These are phyloP conservation scores for Volvox carteri DNA, from an alignment of 163 green algal genomes.

Conservation along the genomic window DNA sequence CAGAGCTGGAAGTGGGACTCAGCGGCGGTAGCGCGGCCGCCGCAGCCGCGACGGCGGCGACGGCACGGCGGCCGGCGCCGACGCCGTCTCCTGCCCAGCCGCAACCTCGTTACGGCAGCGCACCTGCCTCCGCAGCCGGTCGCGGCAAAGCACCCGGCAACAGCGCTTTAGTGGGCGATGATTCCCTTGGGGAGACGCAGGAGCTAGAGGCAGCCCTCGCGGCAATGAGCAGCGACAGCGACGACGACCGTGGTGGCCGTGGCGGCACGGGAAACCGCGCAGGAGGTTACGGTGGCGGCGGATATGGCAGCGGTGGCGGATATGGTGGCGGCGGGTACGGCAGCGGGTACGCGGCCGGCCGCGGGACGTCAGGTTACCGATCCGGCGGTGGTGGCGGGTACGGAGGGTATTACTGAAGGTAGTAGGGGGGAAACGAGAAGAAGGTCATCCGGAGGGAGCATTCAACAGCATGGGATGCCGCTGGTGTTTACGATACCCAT, in stretches of 20 bases:
- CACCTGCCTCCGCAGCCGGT: background rate
- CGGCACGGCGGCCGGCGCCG: background rate
- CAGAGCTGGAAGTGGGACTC: constrained; percentile 16
- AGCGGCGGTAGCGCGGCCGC: background rate
- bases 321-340: constrained; percentile 33
- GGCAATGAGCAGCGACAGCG: constrained; percentile 3
- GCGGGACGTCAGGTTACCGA: background rate
- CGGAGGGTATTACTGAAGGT: constrained; percentile 33
- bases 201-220: constrained; percentile 16
- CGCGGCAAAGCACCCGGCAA: background rate
- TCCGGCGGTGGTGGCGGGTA: constrained; percentile 14
- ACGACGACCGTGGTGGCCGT: background rate
- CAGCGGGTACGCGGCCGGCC: background rate
- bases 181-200: constrained; percentile 25
- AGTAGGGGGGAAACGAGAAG: too few relatives aligned
- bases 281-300: background rate
- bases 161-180: background rate
- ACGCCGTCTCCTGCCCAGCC: background rate
- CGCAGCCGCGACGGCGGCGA: too few relatives aligned
- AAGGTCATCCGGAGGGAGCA: too few relatives aligned
- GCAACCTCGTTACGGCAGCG: constrained; percentile 23
- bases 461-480: too few relatives aligned
- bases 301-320: background rate
- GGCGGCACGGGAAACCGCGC: background rate
- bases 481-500: too few relatives aligned